Evolutionary conservation across 2,329 filamentous ascomycete genomes (phyloP).

Genomic region (Trichoderma endophyticum): DNA sequence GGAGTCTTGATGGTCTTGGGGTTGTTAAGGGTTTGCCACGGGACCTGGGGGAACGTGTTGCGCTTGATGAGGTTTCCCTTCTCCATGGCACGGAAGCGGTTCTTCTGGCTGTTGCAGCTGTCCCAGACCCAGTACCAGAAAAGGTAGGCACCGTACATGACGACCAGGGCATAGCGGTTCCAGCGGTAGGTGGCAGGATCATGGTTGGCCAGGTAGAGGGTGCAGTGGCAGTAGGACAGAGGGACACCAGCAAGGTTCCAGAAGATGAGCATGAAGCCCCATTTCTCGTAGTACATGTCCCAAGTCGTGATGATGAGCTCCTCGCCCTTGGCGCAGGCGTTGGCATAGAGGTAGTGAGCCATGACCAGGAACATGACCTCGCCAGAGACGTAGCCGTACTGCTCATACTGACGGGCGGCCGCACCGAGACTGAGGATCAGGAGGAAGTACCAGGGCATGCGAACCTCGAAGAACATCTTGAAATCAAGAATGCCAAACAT

Average conservation of each 20-base stretch:
- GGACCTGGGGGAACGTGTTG: slow-evolving; percentile 85
- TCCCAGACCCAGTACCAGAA: slow-evolving; percentile 92
- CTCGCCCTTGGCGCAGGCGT: slow-evolving; percentile 88
- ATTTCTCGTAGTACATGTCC: slow-evolving; percentile 98
- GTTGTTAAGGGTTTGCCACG: slow-evolving; percentile 79
- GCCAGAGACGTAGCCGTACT: slow-evolving; percentile 80
- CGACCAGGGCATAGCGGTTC: slow-evolving; percentile 64
- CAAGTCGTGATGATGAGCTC: slow-evolving; percentile 87
- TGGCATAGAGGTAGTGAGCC: slow-evolving; percentile 89
- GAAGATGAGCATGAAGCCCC: slow-evolving; percentile 97
- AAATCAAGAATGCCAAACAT: slow-evolving; percentile 74
- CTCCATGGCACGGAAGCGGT: slow-evolving; percentile 80
- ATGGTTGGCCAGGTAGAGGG: slow-evolving; percentile 83
- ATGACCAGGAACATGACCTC: slow-evolving; percentile 81
- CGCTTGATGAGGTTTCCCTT: slow-evolving; percentile 67
- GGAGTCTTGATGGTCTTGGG: slow-evolving; percentile 72
- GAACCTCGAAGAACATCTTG: slow-evolving; percentile 95
- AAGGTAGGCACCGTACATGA: slow-evolving; percentile 69
- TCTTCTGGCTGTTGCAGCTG: slow-evolving; percentile 90
- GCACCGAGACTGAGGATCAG: slow-evolving; percentile 74
- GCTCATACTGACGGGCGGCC: slow-evolving; percentile 78
- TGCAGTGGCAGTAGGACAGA: slow-evolving; percentile 90
- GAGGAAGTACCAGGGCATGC: slow-evolving; percentile 88
- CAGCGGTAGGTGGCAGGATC: slow-evolving; percentile 72
- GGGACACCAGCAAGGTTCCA: slow-evolving; percentile 94